These are phyloP conservation scores for Solanum rostratum DNA, from an alignment of 257 asterid genomes.

Conservation along the genomic window DNA sequence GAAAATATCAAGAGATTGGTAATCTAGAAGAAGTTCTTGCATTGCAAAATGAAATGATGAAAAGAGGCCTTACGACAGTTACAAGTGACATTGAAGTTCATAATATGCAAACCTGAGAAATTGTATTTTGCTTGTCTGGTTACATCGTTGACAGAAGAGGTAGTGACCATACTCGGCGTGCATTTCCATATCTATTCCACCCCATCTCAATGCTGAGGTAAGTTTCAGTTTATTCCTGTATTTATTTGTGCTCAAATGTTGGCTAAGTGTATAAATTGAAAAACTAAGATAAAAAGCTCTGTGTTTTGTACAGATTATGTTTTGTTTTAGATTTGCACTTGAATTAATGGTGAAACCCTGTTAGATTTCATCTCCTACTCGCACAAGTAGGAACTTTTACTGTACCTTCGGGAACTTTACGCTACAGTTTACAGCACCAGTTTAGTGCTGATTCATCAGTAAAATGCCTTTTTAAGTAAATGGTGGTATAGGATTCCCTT, in stretches of 20 bases:
- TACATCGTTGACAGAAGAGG: background rate
- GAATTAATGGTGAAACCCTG: background rate
- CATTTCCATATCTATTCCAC: background rate
- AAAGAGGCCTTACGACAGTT: slow-evolving; percentile 28
- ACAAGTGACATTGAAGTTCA: slow-evolving; percentile 22
- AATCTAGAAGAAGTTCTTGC: slow-evolving; percentile 43
- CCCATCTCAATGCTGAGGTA: background rate
- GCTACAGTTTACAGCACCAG: background rate
- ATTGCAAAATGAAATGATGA: slow-evolving; percentile 58
- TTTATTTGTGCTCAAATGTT: background rate
- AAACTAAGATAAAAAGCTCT: background rate
- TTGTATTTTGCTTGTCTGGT: background rate
- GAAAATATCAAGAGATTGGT: slow-evolving; percentile 58
- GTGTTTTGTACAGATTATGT: background rate
- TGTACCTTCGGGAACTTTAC: background rate
- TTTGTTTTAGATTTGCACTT: background rate
- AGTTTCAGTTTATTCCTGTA: background rate
- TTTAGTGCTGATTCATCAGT: background rate
- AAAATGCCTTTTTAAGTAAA: background rate
- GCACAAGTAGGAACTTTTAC: background rate
- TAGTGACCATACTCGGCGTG: background rate
- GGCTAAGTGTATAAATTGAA: background rate
- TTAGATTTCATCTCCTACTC: background rate
- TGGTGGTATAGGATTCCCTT: background rate
- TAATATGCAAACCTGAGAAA: background rate